These are phyloP conservation scores for Babesia microti DNA, from an alignment of 169 alveolate species.

Conservation along the genomic window DNA sequence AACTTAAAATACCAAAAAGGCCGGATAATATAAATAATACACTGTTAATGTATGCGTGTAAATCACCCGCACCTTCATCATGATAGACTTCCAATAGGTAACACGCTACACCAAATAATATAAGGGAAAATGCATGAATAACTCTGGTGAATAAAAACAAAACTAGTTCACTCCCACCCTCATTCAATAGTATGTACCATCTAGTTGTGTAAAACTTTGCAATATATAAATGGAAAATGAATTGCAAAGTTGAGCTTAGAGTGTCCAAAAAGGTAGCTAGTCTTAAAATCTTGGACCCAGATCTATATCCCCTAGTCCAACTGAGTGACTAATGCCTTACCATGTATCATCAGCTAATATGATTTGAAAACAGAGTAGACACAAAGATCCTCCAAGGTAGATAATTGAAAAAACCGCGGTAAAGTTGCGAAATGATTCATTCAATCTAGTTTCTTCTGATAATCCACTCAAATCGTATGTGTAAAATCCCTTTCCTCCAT, in stretches of 20 bases:
- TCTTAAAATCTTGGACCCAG: conserved; percentile 79
- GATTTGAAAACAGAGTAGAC: conserved; percentile 76
- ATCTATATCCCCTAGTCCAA: conserved; percentile 86
- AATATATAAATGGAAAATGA: conserved; percentile 74
- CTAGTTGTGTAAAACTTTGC: conserved; percentile 75
- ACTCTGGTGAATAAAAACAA: conserved; percentile 75
- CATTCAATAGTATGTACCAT: conserved; percentile 76
- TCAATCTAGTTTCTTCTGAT: conserved; percentile 66
- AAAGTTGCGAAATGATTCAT: conserved; percentile 56
- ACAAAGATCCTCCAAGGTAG: conserved; percentile 71
- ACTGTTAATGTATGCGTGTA: conserved; percentile 81
- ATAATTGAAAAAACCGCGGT: conserved; percentile 61
- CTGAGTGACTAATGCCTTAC: conserved; percentile 46
- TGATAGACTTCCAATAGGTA: conserved; percentile 80
- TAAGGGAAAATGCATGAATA: conserved; percentile 73
- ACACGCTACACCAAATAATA: conserved; percentile 75
- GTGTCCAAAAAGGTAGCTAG: conserved; percentile 80
- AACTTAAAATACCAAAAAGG: conserved; percentile 48
- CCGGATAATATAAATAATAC: conserved; percentile 69
- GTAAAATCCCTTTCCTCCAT: conserved; percentile 72
- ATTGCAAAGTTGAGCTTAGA: conserved; percentile 77
- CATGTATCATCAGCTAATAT: conserved; percentile 83
- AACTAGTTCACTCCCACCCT: conserved; percentile 80
- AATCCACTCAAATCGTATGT: conserved; percentile 70
- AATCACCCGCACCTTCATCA: conserved; percentile 85